Base-by-base conservation (phyloP, 2,329 filamentous ascomycete genomes). In the Colletotrichum viniferum region DNA sequence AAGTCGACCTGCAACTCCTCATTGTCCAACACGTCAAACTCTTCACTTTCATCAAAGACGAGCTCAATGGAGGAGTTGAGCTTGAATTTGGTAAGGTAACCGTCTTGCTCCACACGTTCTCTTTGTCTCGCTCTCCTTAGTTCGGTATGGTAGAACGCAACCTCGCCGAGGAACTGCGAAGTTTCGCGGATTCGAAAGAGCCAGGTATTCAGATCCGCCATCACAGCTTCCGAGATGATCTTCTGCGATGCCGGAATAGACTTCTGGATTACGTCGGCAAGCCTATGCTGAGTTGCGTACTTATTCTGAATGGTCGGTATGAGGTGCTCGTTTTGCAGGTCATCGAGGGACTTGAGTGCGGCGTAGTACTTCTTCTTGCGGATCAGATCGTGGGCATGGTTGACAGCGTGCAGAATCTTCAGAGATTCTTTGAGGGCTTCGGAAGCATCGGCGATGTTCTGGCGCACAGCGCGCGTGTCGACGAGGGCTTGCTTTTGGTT, bases 121-220 rank as follows among this genome's bases (percentile, higher is more conserved):
- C 96, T 94, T 81, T 98, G 95, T 66, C 96, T 91, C 28, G 92
- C 91, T 77, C 96, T 91, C 60, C 97, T 92, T 82, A 97, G 91
- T 80, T 98, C 94, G 0, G 97, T 99, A 81, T 98, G 96, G 81
- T 97, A 98, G 82, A 99, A 97, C 5, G 97, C 96, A 8, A 99
- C 95, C 83, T 99, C 97, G 6, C 97, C 97, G 9, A 99, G 87
- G 77, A 98, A 98, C 79, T 98, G 96, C 2, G 97, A 98, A 21
- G 96, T 98, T 84, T 99, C 97, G 80, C 97, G 93, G 77, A 99
- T 98, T 26, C 95, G 93, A 81, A 94, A 99, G 12, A 99, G 88
- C 97, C 97, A 99, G 1, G 96, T 98, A 82, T 98, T 98, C 71
- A 99, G 86, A 84, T 99, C 97, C 3, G 92, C 94, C 95, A 98